Percentiles rank a stretch among this genome's conserved stretches.
phyloP scores from a whole-genome alignment of 2,329 filamentous ascomycete species.

The Clarireedia monteithiana region DNA sequence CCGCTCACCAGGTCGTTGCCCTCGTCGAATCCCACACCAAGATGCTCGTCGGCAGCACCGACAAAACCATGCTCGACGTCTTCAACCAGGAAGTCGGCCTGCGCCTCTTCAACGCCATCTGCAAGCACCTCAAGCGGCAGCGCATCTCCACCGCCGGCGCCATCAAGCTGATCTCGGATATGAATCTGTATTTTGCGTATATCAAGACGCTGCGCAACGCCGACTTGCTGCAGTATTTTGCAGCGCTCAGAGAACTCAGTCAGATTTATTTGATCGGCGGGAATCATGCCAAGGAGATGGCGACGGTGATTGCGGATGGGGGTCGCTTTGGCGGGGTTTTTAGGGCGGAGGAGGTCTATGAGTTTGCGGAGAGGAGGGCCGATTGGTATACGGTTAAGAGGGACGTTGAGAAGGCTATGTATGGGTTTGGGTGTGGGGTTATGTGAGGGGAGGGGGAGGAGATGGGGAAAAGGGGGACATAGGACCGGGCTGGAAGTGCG shows the following conservation, averaged over 20 bases:
- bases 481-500: not conserved
- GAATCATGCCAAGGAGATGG: conserved; percentile 85
- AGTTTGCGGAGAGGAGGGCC: conserved; percentile 87
- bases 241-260: conserved; percentile 80
- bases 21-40: conserved; percentile 82
- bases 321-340: conserved; percentile 90
- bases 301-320: conserved; percentile 85
- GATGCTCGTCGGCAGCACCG: conserved; percentile 90
- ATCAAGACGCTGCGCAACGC: conserved; percentile 74
- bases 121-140: conserved; percentile 96
- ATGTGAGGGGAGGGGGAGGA: not conserved
- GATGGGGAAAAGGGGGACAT: not conserved
- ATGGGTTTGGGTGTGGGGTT: conserved; percentile 77
- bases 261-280: conserved; percentile 93
- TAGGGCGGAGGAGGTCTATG: conserved; percentile 91
- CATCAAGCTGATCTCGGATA: conserved; percentile 89
- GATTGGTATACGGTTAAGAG: conserved; percentile 91
- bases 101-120: conserved; percentile 82
- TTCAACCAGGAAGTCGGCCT: conserved; percentile 97
- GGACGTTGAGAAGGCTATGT: conserved; percentile 93
- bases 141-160: conserved; percentile 84
- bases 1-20: conserved; percentile 73
- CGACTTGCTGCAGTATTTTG: conserved; percentile 83
- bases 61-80: conserved; percentile 96
- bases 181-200: conserved; percentile 88